Base-by-base conservation (phyloP, 345 rosid genomes). In the Pseudoturritis turrita region DNA sequence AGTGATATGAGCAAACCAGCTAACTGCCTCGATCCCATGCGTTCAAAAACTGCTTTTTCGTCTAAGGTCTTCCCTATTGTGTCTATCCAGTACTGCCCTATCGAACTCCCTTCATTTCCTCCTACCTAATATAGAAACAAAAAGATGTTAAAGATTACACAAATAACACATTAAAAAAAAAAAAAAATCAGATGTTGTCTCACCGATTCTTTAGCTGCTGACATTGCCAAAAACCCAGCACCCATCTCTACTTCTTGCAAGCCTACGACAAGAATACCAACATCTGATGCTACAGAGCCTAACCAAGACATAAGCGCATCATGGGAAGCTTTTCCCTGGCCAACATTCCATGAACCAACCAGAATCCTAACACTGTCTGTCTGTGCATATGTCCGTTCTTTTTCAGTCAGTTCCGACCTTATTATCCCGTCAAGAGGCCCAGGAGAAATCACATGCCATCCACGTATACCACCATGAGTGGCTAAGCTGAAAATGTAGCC, bases 181-280 rank as follows among this genome's bases (percentile, higher is more conserved):
- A 26, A 12, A 21, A 10, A 52, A 3, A 65, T 44, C 54, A 59
- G 46, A 1, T 54, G 46, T 17, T 40, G 52, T 73, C 98, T 85
- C 84, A 96, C 99, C 56, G 99, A 85, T 87, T 96, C 99, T 83
- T 92, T 96, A 35, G 99, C 99, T 4, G 99, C 99, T 18, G 99
- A 96, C 98, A 96, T 92, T 41, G 99, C 99, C 43, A 96, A 89
- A 78, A 96, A 96, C 23, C 98, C 98, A 11, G 99, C 98, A 11
- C 99, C 98, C 99, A 96, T 96, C 63, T 96, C 99, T 44, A 96
- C 96, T 76, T 96, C 99, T 81, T 96, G 99, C 56, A 91, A 79
- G 26, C 99, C 99, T 68, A 90, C 88, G 14, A 91, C 99, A 54
- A 96, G 76, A 51, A 96, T 92, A 68, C 98, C 99, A 68, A 89